A percentile compares a stretch with the other conserved stretches of the same genome.
Evolutionary conservation across 371 early-diverging fungal genomes (phyloP).

Genomic region (Sporodiniella umbellata): DNA sequence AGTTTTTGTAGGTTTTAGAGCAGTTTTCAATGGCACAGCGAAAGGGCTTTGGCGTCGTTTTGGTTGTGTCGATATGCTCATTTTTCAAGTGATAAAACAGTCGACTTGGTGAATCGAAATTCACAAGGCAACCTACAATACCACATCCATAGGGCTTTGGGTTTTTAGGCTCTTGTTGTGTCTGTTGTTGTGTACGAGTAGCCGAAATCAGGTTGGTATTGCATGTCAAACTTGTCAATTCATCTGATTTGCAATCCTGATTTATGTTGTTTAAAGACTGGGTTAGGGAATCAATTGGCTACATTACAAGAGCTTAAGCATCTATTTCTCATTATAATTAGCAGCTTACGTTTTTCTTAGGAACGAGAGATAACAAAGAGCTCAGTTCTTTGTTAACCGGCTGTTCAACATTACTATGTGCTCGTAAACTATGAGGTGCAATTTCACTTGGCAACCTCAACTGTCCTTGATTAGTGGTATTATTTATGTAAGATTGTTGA

Average conservation of each 20-base stretch:
- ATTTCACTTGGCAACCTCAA: neutral
- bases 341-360: too few relatives aligned
- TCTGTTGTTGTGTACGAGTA: neutral
- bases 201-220: neutral
- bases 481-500: neutral
- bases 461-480: neutral
- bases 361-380: too few relatives aligned
- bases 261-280: neutral
- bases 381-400: too few relatives aligned
- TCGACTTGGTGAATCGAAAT: slow-evolving; percentile 54
- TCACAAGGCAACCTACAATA: slow-evolving; percentile 52
- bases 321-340: neutral
- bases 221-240: neutral
- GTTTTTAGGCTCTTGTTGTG: neutral
- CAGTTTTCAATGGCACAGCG: slow-evolving; percentile 77
- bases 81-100: slow-evolving; percentile 67
- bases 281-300: slow-evolving; percentile 9
- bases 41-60: slow-evolving; percentile 60
- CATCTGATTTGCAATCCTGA: slow-evolving; percentile 5
- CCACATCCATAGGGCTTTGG: slow-evolving; percentile 70
- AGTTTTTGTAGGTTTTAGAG: slow-evolving; percentile 84
- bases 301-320: neutral
- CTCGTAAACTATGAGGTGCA: neutral
- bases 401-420: too few relatives aligned
- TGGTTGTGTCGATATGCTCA: slow-evolving; percentile 44